Percentiles rank a stretch among this genome's conserved stretches.
Conservation (phyloP, 805 yeast species). For the Debaryomyces castellii region DNA sequence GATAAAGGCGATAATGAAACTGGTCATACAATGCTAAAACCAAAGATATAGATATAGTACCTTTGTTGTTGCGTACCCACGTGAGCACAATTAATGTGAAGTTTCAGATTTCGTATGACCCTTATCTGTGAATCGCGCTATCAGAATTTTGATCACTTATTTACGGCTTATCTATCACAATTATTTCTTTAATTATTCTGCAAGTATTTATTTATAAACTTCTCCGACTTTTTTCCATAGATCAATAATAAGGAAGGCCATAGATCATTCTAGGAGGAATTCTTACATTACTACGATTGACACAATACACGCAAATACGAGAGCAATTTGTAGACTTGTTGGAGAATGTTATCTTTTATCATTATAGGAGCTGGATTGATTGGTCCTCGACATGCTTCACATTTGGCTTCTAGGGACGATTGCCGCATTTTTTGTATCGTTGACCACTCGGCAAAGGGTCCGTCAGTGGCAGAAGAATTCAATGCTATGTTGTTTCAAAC, state of each 20-base stretch:
- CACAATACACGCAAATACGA: too few relatives aligned
- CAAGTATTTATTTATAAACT: neutral
- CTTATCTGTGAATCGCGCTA: neutral
- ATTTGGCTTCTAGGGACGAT: constrained; percentile 22
- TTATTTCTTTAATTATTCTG: neutral
- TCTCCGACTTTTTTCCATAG: neutral
- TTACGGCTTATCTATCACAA: neutral
- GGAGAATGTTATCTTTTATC: constrained; percentile 16
- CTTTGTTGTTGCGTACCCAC: neutral
- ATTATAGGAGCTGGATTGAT: constrained; percentile 41
- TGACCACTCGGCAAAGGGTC: constrained; percentile 33
- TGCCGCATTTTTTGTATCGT: constrained; percentile 33
- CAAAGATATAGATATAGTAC: neutral
- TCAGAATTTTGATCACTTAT: neutral
- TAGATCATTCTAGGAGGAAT: too few relatives aligned
- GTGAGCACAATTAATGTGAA: neutral
- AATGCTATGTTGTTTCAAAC: constrained; percentile 21
- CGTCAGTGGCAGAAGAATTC: constrained; percentile 26
- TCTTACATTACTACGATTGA: too few relatives aligned
- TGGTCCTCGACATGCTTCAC: constrained; percentile 43
- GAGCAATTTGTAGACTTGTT: too few relatives aligned
- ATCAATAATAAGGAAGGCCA: too few relatives aligned
- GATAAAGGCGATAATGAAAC: neutral
- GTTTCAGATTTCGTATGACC: neutral
- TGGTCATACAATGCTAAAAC: neutral